Base-by-base conservation (phyloP, 331 rosid genomes). In the Rosa hybrid region DNA sequence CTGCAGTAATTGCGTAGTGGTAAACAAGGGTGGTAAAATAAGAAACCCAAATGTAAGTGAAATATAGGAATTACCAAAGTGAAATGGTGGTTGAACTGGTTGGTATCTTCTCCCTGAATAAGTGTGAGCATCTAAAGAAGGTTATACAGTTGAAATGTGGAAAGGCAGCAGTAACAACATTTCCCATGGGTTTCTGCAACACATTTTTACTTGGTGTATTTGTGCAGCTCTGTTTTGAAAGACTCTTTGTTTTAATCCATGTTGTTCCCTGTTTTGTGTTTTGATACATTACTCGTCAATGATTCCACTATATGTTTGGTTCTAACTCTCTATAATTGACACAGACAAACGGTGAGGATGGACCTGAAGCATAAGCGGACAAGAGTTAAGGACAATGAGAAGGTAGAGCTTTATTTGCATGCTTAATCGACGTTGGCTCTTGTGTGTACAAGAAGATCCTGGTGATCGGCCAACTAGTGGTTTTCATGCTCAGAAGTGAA, bases 401-500 rank as follows among this genome's bases (percentile, higher is more conserved):
- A n/a, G n/a, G n/a, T n/a, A n/a, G n/a, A n/a, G n/a, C n/a, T n/a
- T n/a, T n/a, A n/a, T n/a, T n/a, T n/a, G n/a, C n/a, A n/a, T n/a
- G n/a, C n/a, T n/a, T n/a, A n/a, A n/a, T n/a, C n/a, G n/a, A n/a
- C n/a, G n/a, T n/a, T n/a, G 85, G 2, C 83, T 92, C 6, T 41
- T 88, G 21, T 92, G 97, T 71, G 86, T 88, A 11, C 97, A 90
- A 81, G 92, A 91, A 80, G 94, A 88, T 44, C 85, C 91, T 0
- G 44, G 20, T 70, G 90, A 91, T 51, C 83, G 93, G 16, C 96
- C 92, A 0, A 81, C 84, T 12, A 85, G 68, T 88, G 38, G 39
- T 88, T 13, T 71, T 76, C 34, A 77, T 89, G 94, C 92, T 91
- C 17, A 85, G 85, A 1, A 75, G 49, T n/a, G 90, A 87, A 10